A percentile compares a stretch with the other conserved stretches of the same genome.
Conservation (phyloP, 1,284 basidiomycete species). For the Puccinia horiana region DNA sequence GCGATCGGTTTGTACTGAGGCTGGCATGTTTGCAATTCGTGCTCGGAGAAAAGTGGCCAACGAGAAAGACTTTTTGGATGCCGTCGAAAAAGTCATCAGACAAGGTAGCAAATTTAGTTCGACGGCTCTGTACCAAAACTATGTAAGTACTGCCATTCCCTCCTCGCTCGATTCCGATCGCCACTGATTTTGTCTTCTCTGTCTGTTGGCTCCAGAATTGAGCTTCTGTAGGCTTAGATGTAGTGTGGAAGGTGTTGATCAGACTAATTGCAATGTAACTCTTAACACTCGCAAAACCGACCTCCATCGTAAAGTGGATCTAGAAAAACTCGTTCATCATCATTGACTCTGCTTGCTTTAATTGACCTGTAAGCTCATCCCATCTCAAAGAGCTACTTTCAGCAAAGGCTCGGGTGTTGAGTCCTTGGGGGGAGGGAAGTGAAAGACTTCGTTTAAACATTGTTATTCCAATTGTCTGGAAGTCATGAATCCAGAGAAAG, state of each 20-base stretch:
- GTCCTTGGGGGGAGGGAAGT: too few relatives aligned
- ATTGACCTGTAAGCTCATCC: neutral
- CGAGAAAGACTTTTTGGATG: conserved; percentile 95
- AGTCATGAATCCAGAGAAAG: too few relatives aligned
- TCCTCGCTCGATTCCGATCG: neutral
- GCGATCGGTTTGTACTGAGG: conserved; percentile 94
- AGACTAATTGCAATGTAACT: neutral
- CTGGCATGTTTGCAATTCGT: conserved; percentile 99
- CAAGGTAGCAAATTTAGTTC: conserved; percentile 89
- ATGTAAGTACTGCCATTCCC: conserved; percentile 17
- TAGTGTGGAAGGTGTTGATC: neutral
- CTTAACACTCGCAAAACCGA: neutral
- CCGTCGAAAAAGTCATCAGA: conserved; percentile 95
- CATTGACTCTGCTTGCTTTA: neutral
- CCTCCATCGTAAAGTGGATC: neutral
- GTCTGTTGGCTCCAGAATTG: neutral
- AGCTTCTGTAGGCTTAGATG: neutral
- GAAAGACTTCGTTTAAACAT: too few relatives aligned
- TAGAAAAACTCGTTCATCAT: neutral
- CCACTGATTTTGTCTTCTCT: neutral
- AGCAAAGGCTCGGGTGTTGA: too few relatives aligned
- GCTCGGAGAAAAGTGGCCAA: conserved; percentile 94
- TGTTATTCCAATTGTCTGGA: too few relatives aligned
- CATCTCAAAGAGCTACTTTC: neutral
- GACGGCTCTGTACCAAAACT: conserved; percentile 66